A percentile compares a stretch with the other conserved stretches of the same genome.
Evolutionary conservation across 108 stramenopile species (phyloP).

Genomic region (Cyclostephanos tholiformis): DNA sequence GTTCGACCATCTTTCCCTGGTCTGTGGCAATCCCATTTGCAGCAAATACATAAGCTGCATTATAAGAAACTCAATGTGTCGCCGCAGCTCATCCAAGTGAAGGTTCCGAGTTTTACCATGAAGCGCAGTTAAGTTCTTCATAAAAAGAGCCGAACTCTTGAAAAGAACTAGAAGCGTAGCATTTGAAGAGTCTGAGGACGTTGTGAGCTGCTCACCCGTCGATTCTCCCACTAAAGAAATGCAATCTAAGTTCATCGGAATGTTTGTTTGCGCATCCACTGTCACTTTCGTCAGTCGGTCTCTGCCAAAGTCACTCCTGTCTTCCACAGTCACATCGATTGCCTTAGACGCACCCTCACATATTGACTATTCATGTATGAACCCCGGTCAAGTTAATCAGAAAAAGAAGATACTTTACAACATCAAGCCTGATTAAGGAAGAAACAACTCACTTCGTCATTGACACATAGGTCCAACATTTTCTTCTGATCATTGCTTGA

Average conservation of each 20-base stretch:
- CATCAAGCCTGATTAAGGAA: conserved; percentile 24
- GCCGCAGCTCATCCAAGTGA: conserved; percentile 7
- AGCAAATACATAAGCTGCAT: conserved; percentile 9
- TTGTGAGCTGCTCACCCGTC: neutral
- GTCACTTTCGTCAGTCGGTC: no score
- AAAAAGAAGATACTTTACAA: neutral
- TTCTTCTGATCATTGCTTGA: neutral
- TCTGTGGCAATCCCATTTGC: conserved; percentile 13
- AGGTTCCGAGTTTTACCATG: neutral
- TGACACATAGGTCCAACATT: neutral
- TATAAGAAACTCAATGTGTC: conserved; percentile 18
- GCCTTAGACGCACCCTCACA: no score
- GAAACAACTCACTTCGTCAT: conserved; percentile 33
- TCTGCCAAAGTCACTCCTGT: no score
- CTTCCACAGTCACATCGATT: no score
- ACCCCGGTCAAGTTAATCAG: neutral
- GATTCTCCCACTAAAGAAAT: neutral
- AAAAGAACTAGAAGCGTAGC: neutral
- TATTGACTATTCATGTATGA: neutral
- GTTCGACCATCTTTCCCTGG: conserved; percentile 10
- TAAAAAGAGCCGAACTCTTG: neutral
- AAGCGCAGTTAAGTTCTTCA: conserved; percentile 12
- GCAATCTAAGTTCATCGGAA: neutral
- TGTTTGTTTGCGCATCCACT: no score
- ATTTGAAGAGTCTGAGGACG: neutral